These are phyloP conservation scores for Meyerozyma sp. DNA, from an alignment of 1,139 yeast genomes.

Conservation along the genomic window DNA sequence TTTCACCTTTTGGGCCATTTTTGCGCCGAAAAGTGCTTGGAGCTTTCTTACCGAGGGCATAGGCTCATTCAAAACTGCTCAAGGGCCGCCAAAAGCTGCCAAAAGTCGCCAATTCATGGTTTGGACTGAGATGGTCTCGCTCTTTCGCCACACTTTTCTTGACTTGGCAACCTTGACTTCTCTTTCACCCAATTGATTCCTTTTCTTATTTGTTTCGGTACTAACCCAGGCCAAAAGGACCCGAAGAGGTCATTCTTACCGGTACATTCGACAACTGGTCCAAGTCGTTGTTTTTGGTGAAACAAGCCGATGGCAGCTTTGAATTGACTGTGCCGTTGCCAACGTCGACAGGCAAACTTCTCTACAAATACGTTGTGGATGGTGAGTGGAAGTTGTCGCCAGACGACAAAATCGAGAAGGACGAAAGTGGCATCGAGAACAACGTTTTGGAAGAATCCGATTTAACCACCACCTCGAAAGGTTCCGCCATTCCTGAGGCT, in stretches of 20 bases:
- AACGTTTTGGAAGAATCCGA: conserved; percentile 47
- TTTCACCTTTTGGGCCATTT: too few species aligned
- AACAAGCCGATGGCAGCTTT: conserved; percentile 57
- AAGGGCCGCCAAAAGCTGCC: too few species aligned
- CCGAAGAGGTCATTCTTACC: conserved; percentile 65
- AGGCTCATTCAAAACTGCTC: too few species aligned
- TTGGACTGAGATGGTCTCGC: too few species aligned
- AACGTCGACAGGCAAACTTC: conserved; percentile 29
- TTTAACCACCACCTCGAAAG: conserved; percentile 24
- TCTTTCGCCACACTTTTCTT: too few species aligned
- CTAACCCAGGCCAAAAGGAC: conserved; percentile 63
- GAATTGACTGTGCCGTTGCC: conserved; percentile 53
- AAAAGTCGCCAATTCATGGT: too few species aligned
- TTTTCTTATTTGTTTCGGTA: conserved; percentile 7
- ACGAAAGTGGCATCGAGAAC: conserved; percentile 55
- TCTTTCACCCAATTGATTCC: too few species aligned
- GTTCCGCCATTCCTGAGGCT: conserved; percentile 49
- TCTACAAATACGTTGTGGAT: conserved; percentile 71
- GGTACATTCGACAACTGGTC: conserved; percentile 79
- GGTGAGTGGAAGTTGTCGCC: conserved; percentile 60
- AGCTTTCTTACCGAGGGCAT: too few species aligned
- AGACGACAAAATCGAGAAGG: conserved; percentile 39
- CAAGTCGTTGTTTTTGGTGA: conserved; percentile 51
- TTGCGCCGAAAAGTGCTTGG: too few species aligned
- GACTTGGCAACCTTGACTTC: too few species aligned